Base-by-base conservation (phyloP, 148 eudicot genomes). In the Oxyria digyna region DNA sequence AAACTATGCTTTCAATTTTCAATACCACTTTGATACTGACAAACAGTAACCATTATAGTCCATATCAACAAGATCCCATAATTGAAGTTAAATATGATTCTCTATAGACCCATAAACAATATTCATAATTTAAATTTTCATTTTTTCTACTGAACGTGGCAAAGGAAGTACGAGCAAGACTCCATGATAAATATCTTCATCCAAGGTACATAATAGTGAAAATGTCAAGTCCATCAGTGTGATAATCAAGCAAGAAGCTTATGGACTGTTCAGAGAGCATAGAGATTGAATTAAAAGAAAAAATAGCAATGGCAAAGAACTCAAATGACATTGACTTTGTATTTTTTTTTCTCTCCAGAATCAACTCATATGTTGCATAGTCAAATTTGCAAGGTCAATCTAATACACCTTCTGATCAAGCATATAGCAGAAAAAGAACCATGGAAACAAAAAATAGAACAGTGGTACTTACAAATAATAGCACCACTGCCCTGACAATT, bases 401-500 rank as follows among this genome's bases (percentile, higher is more conserved):
- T 46, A n/a, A n/a, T 9, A 64, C 11, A 55, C 54, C 0, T 27
- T 17, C 52, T 46, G 21, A 46, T 46, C 52, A 6, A 40, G 8
- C 35, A 59, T 33, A n/a, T n/a, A 24, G 18, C 11, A 54, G 14
- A 71, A 59, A 46, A 37, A 42, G 48, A 55, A 38, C 41, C 41
- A 38, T 38, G 41, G 9, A 38, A 3, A 3, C 7, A 8, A 2
- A 32, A n/a, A 35, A 64, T 48, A 38, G 27, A 21, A 31, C 37
- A 20, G 21, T 17, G 29, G 23, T 33, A 81, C 97, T 85, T 72
- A 93, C 98, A 93, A 31, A 93, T 89, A 62, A 93, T 74, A 74
- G 98, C 96, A 71, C 98, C 98, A 75, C 85, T 86, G n/a, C 98
- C 98, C 27, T 70, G 45, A 76, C 98, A 93, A 69, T 93, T 93